Base-by-base conservation (phyloP, 257 asterid genomes). In the Petrea volubilis region DNA sequence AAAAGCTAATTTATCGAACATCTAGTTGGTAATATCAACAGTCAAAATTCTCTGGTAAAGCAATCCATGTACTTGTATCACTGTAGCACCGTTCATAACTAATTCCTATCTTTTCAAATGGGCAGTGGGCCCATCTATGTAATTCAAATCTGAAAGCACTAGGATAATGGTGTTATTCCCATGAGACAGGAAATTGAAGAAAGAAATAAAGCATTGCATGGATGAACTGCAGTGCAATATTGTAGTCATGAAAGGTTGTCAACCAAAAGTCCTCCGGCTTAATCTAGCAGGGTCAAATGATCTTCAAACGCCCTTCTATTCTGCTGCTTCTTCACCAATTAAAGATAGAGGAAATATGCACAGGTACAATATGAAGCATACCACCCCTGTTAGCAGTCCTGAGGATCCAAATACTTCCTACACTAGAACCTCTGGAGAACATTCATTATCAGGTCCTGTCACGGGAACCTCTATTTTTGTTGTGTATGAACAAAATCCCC, bases 191-290 rank as follows among this genome's bases (percentile, higher is more conserved):
- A 86, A 85, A 76, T 29, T 93, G 77, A 93, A 93, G 93, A 82
- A 64, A 72, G 98, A 90, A 82, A 74, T 71, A 36, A 88, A 84
- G 84, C 87, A 78, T 68, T 93, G 98, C 82, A 77, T 90, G 83
- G 90, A 82, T 50, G 88, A 83, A 68, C 87, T 93, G 60, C 86
- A 70, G 59, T 93, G 98, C 79, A 93, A 90, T 79, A 88, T 90
- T 58, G 95, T 93, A 47, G 81, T 81, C 78, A 90, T 93, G 95
- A 93, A 90, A 80, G 89, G 92, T 70, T 84, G 96, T 51, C 86
- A 75, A 57, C 85, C 97, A 8, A 90, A 88, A 76, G 92, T 93
- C 75, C 93, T 90, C 36, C 89, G 96, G 52, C 93, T 93, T 74
- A 90, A 93, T 78, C 81, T 90, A 61, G 82, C 83, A n/a, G 63